Percentiles rank a stretch among this genome's conserved stretches.
These are phyloP conservation scores for Gossypium thurberi DNA, from an alignment of 345 rosid genomes.

Conservation along the genomic window DNA sequence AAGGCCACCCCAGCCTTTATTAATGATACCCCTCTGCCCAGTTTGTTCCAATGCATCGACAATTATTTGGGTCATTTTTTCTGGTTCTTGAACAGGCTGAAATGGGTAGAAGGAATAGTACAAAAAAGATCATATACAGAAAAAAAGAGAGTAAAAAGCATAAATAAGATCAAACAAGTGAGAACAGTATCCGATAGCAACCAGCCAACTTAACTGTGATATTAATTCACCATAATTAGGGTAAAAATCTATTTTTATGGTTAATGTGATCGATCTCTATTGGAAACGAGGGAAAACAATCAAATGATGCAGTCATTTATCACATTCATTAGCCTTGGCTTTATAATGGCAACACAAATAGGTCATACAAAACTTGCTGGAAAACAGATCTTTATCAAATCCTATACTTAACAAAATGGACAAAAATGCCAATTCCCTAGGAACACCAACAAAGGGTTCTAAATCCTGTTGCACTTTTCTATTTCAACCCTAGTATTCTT, in stretches of 20 bases:
- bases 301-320: not conserved
- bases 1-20: constrained; percentile 96
- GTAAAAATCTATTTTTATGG: not conserved
- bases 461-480: not conserved
- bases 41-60: constrained; percentile 48
- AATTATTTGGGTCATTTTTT: constrained; percentile 57
- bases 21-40: constrained; percentile 70
- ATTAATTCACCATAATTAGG: not conserved
- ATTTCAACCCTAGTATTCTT: not conserved
- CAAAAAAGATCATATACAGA: not conserved
- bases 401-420: not conserved
- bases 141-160: not conserved
- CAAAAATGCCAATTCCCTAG: not conserved
- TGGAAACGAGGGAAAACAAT: not conserved
- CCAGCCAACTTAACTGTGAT: not conserved
- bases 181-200: not conserved
- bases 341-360: not conserved
- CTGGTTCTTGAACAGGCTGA: constrained; percentile 66
- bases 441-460: not conserved
- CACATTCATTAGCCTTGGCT: not conserved
- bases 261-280: not conserved
- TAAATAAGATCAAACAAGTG: not conserved
- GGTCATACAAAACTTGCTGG: not conserved
- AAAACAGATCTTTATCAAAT: not conserved
- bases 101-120: constrained; percentile 4